Evolutionary conservation across 805 yeast species (phyloP), one percentile per base, ranked within the genome.

Genomic region (Limtongozyma cylindracea): DNA sequence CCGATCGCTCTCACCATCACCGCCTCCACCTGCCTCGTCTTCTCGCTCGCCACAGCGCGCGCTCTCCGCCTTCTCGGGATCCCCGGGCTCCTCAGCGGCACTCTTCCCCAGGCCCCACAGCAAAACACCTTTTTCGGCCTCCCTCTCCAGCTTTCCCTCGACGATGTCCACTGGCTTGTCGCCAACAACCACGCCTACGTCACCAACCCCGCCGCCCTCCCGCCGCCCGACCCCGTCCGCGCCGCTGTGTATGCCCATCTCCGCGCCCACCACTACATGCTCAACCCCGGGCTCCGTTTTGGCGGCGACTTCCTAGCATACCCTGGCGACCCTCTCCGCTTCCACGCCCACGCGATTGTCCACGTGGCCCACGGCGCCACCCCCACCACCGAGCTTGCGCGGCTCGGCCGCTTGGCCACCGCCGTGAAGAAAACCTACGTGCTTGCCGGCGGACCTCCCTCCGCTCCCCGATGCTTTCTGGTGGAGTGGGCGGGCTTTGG

Each of bases 401-500:
- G 70, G 17, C 77, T 91, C n/a, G 95, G 96, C 1, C 53, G 98
- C 31, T 44, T 84, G 22, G 93, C 93, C 2, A 80, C 95, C 0
- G 71, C 82, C 2, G 96, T 84, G 6, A 84, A 88, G 41, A 84
- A 84, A 40, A 50, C 71, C 11, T 73, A 78, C 72, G 59, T 74
- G n/a, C 11, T 32, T 73, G 6, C 51, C 58, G 10, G 65, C 58
- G 13, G 43, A 39, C 18, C 31, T 30, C 16, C 24, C 44, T 21
- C 57, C 59, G 10, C 84, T 63, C 36, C 71, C 92, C 5, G n/a
- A n/a, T n/a, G n/a, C n/a, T n/a, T n/a, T n/a, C n/a, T n/a, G n/a
- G 49, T 84, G 2, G 94, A 84, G 44, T 84, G 98, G 98, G 80
- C 96, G 1, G 95, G 94, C 0, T 84, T 84, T 47, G 95, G 94